phyloP scores from a whole-genome alignment of 768 basidiomycete species.

The Termitomyces sp. region DNA sequence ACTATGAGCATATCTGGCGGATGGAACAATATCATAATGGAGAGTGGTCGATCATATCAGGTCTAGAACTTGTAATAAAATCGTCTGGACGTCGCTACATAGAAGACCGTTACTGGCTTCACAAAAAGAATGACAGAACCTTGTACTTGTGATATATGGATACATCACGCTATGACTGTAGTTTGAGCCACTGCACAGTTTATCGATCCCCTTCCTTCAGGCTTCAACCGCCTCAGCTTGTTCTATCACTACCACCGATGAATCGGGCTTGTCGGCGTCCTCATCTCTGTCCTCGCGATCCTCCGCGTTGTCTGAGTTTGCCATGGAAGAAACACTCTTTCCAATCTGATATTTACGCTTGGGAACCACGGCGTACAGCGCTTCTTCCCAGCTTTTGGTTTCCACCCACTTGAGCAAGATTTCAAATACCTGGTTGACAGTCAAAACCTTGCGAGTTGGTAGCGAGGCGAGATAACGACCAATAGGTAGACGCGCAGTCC shows the following conservation, averaged over 20 bases:
- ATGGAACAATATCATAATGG: no score
- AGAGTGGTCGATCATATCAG: background rate
- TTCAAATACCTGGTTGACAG: conserved; percentile 95
- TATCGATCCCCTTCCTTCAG: conserved; percentile 3
- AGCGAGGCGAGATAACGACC: conserved; percentile 85
- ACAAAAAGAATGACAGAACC: conserved; percentile 5
- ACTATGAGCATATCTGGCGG: background rate
- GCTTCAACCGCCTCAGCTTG: conserved; percentile 8
- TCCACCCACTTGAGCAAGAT: conserved; percentile 91
- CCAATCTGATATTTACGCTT: conserved; percentile 77
- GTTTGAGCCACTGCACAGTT: background rate
- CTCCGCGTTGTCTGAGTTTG: conserved; percentile 8
- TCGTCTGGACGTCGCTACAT: background rate
- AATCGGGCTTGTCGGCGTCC: conserved; percentile 5
- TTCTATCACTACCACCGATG: background rate
- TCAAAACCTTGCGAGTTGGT: conserved; percentile 90
- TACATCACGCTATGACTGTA: background rate
- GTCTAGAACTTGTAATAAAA: background rate
- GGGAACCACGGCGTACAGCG: conserved; percentile 88
- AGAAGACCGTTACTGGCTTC: background rate
- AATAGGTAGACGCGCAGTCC: conserved; percentile 90
- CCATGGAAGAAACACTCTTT: conserved; percentile 22
- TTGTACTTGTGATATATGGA: background rate
- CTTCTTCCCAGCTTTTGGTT: conserved; percentile 78
- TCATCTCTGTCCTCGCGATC: conserved; percentile 19